phyloP scores from a whole-genome alignment of 2,329 filamentous ascomycete species.

The Helicocarpus griseus region DNA sequence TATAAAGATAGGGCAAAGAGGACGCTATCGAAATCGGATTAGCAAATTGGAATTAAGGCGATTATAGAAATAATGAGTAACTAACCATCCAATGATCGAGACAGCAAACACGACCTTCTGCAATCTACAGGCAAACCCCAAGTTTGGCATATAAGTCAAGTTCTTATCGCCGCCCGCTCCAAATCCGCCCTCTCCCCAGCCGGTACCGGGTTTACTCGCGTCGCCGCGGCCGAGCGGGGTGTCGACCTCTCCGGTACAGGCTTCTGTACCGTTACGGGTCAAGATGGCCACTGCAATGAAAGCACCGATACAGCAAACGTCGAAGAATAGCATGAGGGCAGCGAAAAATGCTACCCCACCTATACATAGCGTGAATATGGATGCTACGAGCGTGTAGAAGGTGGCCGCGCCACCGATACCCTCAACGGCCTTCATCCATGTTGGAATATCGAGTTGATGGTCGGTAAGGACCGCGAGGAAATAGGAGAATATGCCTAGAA shows the following conservation, averaged over 20 bases:
- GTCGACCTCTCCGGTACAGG: slow-evolving; percentile 54
- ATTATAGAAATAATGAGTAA: background rate
- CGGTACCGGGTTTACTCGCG: slow-evolving; percentile 39
- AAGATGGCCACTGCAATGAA: slow-evolving; percentile 76
- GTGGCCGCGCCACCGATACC: slow-evolving; percentile 67
- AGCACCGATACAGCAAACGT: slow-evolving; percentile 63
- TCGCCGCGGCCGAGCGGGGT: slow-evolving; percentile 61
- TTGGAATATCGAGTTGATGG: slow-evolving; percentile 53
- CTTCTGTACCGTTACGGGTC: slow-evolving; percentile 58
- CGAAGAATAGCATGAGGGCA: slow-evolving; percentile 62
- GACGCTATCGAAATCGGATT: slow-evolving; percentile 38
- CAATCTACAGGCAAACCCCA: slow-evolving; percentile 59
- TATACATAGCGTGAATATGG: slow-evolving; percentile 68
- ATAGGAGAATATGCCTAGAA: slow-evolving; percentile 74
- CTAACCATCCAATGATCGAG: slow-evolving; percentile 65
- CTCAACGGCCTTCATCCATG: slow-evolving; percentile 61
- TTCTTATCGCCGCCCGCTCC: slow-evolving; percentile 21
- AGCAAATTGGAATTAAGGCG: background rate
- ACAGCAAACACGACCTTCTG: slow-evolving; percentile 71
- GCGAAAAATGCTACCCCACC: slow-evolving; percentile 67
- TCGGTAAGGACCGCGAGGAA: slow-evolving; percentile 66
- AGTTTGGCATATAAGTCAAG: slow-evolving; percentile 21
- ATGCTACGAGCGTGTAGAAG: slow-evolving; percentile 63
- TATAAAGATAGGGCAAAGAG: slow-evolving; percentile 66
- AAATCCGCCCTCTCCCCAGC: slow-evolving; percentile 39